Evolutionary conservation across 306 rosid species (phyloP), one percentile per base, ranked within the genome.

Genomic region (Sophora flavescens): DNA sequence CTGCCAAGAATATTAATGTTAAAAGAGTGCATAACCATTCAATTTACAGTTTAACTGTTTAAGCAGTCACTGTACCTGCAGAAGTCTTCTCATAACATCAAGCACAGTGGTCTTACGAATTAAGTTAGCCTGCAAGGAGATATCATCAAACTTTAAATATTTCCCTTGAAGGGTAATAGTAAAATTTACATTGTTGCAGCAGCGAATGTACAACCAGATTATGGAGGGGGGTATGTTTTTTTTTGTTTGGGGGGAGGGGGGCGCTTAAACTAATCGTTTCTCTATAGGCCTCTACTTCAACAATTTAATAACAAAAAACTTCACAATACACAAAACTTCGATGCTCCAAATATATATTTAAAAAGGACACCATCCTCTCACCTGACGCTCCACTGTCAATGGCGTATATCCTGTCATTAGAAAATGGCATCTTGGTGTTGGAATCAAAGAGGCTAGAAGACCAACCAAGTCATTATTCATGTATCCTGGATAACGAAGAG

Each of bases 401-500:
- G 99, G 97, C 1, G 99, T 95, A 83, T 95, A 95, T 72, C 99
- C 99, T 44, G 99, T 95, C 99, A 95, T 95, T 72, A 95, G 96
- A 86, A 95, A 95, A 82, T 95, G 99, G 81, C 99, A 95, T 88
- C 97, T 87, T 68, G 99, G 97, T 54, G 99, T 95, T 44, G 97
- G 97, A 87, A 95, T 95, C 74, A 95, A 81, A 32, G 99, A 95
- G 50, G 99, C 97, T 76, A 95, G 97, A 67, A 95, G 99, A 78
- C 99, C 99, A 80, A 95, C 99, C 87, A 95, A 88, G 82, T 95
- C 97, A 84, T 95, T 95, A 87, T 95, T 95, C 99, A 95, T 95
- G 91, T 95, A 95, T 56, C 99, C 99, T 66, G 99, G 97, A 80
- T 95, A 95, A 33, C 99, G 89, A 82, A 95, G 89, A 63, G 99